These are phyloP conservation scores for Triticum urartu DNA, from an alignment of 176 grass and related monocot genomes.

Conservation along the genomic window DNA sequence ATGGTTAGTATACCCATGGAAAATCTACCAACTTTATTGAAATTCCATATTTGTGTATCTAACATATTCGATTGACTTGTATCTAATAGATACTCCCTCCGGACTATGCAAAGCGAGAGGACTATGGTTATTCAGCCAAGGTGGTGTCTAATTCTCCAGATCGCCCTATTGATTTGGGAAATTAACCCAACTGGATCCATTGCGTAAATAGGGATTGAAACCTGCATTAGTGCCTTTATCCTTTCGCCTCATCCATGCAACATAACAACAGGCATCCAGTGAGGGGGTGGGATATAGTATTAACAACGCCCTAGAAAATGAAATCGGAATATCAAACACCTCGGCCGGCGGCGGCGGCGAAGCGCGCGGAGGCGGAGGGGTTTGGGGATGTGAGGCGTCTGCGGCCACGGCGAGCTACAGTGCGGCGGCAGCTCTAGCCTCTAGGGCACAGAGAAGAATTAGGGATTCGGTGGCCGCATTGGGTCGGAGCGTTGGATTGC, in stretches of 20 bases:
- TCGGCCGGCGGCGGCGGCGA: not conserved
- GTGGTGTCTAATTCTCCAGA: too few species aligned
- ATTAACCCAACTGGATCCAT: too few species aligned
- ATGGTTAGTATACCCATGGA: not conserved
- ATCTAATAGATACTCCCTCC: too few species aligned
- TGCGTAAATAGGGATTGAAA: too few species aligned
- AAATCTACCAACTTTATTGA: not conserved
- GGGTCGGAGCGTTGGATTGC: not conserved
- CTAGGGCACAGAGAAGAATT: not conserved
- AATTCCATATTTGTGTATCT: too few species aligned
- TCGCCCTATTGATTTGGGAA: too few species aligned
- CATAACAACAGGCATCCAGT: too few species aligned
- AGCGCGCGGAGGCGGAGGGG: not conserved
- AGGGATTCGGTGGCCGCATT: not conserved
- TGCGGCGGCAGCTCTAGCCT: not conserved
- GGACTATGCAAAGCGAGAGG: too few species aligned
- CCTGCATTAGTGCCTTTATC: too few species aligned
- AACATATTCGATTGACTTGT: too few species aligned
- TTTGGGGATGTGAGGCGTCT: not conserved
- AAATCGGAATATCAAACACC: not conserved
- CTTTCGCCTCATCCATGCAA: too few species aligned
- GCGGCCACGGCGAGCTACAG: not conserved
- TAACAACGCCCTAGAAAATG: not conserved
- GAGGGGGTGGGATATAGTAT: not conserved
- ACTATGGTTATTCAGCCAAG: too few species aligned